Conservation (phyloP, 176 grass and related monocot species). For the Hyparrhenia diplandra region DNA sequence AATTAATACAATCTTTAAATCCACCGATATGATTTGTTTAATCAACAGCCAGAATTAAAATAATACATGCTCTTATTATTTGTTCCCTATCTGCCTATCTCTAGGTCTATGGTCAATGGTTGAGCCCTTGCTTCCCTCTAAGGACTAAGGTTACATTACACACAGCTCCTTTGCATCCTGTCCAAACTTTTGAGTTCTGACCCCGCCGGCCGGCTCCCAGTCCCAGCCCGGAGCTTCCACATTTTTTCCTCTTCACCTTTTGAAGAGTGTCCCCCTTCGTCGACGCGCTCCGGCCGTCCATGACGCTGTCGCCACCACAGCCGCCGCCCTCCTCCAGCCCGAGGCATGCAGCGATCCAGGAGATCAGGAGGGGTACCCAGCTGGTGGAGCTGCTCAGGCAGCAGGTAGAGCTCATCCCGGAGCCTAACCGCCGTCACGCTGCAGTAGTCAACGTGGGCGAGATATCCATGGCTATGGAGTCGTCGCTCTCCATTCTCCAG, state of each 20-base stretch:
- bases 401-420: conserved; percentile 38
- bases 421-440: not conserved
- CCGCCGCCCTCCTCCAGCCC: not conserved
- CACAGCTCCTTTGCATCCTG: no score
- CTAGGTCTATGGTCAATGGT: no score
- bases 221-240: not conserved
- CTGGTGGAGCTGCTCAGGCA: conserved; percentile 20
- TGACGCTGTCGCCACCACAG: not conserved
- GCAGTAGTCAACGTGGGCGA: conserved; percentile 18
- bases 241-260: not conserved
- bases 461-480: conserved; percentile 15
- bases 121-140: no score
- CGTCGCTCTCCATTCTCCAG: conserved; percentile 41
- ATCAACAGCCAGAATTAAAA: no score
- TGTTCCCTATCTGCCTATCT: no score
- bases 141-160: no score
- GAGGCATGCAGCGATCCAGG: conserved; percentile 25
- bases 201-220: not conserved
- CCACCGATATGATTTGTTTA: no score
- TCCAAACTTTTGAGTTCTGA: not conserved
- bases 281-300: conserved; percentile 8
- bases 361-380: conserved; percentile 21
- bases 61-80: no score
- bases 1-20: no score
- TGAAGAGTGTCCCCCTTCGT: not conserved